These are phyloP conservation scores for Pythium grandisporangium DNA, from an alignment of 352 stramenopile species.

Conservation along the genomic window DNA sequence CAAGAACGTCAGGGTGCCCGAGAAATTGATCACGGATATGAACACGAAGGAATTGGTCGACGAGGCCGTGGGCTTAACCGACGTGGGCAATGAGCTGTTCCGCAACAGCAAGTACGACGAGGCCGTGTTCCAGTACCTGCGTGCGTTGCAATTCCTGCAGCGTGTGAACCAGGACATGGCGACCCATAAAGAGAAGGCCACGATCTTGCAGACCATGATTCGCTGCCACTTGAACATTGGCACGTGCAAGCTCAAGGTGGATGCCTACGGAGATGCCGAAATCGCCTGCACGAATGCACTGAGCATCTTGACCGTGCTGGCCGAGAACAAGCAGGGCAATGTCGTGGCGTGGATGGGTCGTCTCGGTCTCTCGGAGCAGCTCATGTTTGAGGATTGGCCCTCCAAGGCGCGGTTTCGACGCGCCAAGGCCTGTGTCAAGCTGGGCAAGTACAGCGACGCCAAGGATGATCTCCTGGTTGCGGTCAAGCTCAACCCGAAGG, in stretches of 20 bases:
- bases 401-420: slow-evolving; percentile 81
- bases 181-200: slow-evolving; percentile 82
- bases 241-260: slow-evolving; percentile 75
- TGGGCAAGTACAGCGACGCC: slow-evolving; percentile 63
- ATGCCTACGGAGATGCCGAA: slow-evolving; percentile 54
- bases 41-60: slow-evolving; percentile 67
- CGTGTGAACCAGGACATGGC: slow-evolving; percentile 66
- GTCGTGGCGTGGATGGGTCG: slow-evolving; percentile 82
- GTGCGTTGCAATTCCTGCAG: slow-evolving; percentile 57
- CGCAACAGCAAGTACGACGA: slow-evolving; percentile 44
- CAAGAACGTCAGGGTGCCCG: slow-evolving; percentile 58
- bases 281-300: slow-evolving; percentile 78
- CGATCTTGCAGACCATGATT: slow-evolving; percentile 84
- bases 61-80: slow-evolving; percentile 53
- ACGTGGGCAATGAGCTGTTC: slow-evolving; percentile 68
- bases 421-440: slow-evolving; percentile 64
- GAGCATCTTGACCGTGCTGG: slow-evolving; percentile 66
- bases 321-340: slow-evolving; percentile 69
- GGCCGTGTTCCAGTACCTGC: slow-evolving; percentile 69
- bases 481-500: slow-evolving; percentile 69
- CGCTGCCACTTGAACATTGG: slow-evolving; percentile 82
- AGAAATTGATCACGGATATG: slow-evolving; percentile 64
- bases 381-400: slow-evolving; percentile 82
- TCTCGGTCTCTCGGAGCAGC: slow-evolving; percentile 61
- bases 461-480: slow-evolving; percentile 73